phyloP scores from a whole-genome alignment of 2,329 filamentous ascomycete species.

The Penicillium sp. region DNA sequence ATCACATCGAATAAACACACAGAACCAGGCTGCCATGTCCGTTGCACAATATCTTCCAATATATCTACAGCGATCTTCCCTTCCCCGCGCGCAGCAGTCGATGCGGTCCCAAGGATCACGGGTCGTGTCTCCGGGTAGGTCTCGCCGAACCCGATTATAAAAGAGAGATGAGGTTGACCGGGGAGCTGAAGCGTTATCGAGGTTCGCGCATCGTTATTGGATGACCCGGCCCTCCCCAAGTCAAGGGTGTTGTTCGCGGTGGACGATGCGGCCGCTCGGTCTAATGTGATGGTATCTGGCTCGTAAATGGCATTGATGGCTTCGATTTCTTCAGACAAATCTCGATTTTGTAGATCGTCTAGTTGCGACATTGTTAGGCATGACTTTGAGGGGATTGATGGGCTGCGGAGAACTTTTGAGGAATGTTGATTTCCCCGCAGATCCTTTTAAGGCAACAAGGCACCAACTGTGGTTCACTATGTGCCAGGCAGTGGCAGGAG shows the following conservation, averaged over 20 bases:
- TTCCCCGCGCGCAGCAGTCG: conserved; percentile 69
- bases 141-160: conserved; percentile 64
- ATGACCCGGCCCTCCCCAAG: conserved; percentile 21
- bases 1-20: conserved; percentile 92
- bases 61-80: conserved; percentile 69
- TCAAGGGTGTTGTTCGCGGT: conserved; percentile 29
- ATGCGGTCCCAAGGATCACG: conserved; percentile 73
- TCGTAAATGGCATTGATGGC: conserved; percentile 61
- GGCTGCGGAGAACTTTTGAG: conserved; percentile 14
- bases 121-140: conserved; percentile 76
- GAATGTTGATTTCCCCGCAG: conserved; percentile 15
- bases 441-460: conserved; percentile 18
- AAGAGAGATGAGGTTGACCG: conserved; percentile 48
- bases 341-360: conserved; percentile 33
- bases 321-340: conserved; percentile 49
- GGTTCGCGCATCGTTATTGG: conserved; percentile 30
- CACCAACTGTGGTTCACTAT: not conserved
- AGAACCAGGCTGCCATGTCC: conserved; percentile 69
- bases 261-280: conserved; percentile 20
- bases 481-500: not conserved
- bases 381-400: conserved; percentile 5
- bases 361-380: conserved; percentile 21
- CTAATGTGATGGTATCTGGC: conserved; percentile 59
- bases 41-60: conserved; percentile 64
- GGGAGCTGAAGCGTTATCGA: conserved; percentile 67